Evolutionary conservation across 73 alveolate species (phyloP), one percentile per base, ranked within the genome.

Genomic region (Stentor roeselii): DNA sequence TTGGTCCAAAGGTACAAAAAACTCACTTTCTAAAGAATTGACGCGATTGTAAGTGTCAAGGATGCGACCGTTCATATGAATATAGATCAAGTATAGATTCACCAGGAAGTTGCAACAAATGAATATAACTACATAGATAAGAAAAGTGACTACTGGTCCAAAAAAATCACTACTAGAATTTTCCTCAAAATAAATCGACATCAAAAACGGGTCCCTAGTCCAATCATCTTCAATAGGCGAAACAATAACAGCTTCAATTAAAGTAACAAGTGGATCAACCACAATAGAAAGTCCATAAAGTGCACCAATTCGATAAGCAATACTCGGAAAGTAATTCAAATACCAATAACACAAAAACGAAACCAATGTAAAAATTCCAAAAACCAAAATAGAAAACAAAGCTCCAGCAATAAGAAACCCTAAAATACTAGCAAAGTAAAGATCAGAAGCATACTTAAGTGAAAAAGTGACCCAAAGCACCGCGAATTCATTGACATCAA

Each of bases 51-150:
- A 90, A 40, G 83, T 90, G 59, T 90, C 95, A 14, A 82, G 86
- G 6, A 90, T 78, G 61, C 95, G 86, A 3, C 95, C 95, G 78
- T 90, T 89, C 87, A 90, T 59, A 74, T 90, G 95, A 39, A 90
- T 38, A 78, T 78, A 90, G 59, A 90, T 87, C 4, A 90, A 35
- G 67, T 90, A 90, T 82, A 87, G 86, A 83, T 90, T 87, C 83
- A 90, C 82, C 2, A 87, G 67, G 74, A 90, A 89, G 36, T 82
- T 42, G 60, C 89, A 83, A n/a, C 77, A 37, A 14, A 76, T 34
- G 59, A 87, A 37, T 41, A 90, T 42, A 3, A 82, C 91, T 0
- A 83, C 42, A n/a, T 90, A 83, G 37, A 90, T 87, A 3, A 90
- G 35, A 39, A 84, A 60, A 3, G 91, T 84, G 3, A 90, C 77